phyloP scores from a whole-genome alignment of 73 alveolate genomes.

The Stentor coeruleus region DNA sequence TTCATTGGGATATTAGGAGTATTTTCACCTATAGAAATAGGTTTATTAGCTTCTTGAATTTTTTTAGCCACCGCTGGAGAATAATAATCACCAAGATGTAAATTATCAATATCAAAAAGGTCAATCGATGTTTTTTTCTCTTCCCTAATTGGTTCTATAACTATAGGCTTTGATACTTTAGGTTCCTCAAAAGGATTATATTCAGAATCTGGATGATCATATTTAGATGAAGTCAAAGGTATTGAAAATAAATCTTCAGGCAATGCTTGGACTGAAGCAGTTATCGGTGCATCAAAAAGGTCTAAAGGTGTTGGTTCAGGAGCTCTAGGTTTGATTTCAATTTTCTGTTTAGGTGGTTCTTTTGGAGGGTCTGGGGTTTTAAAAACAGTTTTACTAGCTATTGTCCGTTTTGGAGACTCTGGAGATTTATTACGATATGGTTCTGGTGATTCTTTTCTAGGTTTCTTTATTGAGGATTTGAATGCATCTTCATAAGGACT shows the following conservation, averaged over 20 bases:
- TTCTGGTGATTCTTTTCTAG: background rate
- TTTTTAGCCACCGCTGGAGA: slow-evolving; percentile 23
- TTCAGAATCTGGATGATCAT: background rate
- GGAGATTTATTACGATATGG: background rate
- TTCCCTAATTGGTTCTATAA: background rate
- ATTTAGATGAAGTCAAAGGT: background rate
- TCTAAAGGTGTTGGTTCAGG: slow-evolving; percentile 15
- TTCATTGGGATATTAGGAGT: slow-evolving; percentile 14
- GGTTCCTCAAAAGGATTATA: background rate
- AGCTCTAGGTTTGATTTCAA: background rate
- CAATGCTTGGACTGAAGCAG: background rate
- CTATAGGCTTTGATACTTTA: background rate
- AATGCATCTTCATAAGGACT: slow-evolving; percentile 4
- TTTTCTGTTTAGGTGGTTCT: background rate
- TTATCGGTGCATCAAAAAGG: slow-evolving; percentile 6
- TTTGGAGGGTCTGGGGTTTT: background rate
- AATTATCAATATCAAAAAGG: background rate
- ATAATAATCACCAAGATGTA: background rate
- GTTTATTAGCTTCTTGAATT: slow-evolving; percentile 3
- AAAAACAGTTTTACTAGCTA: background rate
- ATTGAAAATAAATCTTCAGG: slow-evolving; percentile 17
- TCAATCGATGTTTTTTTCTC: background rate
- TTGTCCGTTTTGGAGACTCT: background rate
- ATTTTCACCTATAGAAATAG: background rate
- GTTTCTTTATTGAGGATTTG: background rate